Evolutionary conservation across 345 rosid species (phyloP).

Genomic region (Gossypioides kirkii): DNA sequence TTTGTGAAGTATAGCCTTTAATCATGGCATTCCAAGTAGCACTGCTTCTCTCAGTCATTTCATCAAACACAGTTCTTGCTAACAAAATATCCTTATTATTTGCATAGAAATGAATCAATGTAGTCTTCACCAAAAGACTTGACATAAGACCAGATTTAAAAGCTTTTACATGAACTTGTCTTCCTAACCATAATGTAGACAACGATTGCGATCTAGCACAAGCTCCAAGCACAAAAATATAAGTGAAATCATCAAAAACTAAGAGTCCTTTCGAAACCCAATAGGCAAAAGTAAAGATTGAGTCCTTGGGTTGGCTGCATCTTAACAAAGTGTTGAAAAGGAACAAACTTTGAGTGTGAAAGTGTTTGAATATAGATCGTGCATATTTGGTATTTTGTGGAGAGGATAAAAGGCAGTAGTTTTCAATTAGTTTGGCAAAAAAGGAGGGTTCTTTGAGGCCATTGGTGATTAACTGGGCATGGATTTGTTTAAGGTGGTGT

Average conservation of each 20-base stretch:
- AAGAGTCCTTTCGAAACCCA: conserved; percentile 33
- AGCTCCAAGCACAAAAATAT: conserved; percentile 51
- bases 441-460: conserved; percentile 34
- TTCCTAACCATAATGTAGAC: conserved; percentile 35
- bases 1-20: conserved; percentile 46
- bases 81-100: conserved; percentile 35
- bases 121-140: conserved; percentile 40
- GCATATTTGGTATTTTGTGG: conserved; percentile 34
- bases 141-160: conserved; percentile 36
- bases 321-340: conserved; percentile 63
- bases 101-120: conserved; percentile 50
- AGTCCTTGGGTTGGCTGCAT: conserved; percentile 44
- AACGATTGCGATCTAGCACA: conserved; percentile 44
- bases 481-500: conserved; percentile 42
- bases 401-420: conserved; percentile 33
- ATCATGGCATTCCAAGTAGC: conserved; percentile 66
- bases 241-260: conserved; percentile 41
- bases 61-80: conserved; percentile 53
- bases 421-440: conserved; percentile 38
- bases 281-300: conserved; percentile 38
- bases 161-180: conserved; percentile 37
- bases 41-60: conserved; percentile 48
- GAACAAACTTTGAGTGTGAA: conserved; percentile 33
- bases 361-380: conserved; percentile 29
- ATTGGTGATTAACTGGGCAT: conserved; percentile 44